Base-by-base conservation (phyloP, 208 protist genomes). In the Acanthamoeba sp. region DNA sequence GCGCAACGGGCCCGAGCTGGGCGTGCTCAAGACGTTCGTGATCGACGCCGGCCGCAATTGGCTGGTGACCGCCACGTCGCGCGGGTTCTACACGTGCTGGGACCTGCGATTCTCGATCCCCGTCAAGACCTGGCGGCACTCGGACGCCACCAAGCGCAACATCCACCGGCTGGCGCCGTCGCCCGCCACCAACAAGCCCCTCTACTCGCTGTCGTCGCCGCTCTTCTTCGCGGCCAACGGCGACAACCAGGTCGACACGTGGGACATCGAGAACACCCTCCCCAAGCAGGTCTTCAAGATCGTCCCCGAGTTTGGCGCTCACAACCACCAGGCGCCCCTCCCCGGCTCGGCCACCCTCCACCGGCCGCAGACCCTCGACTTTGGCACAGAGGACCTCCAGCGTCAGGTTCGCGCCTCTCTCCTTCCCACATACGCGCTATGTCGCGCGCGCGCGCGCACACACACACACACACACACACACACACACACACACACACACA, bases 31-130 rank as follows among this genome's bases (percentile, higher is more conserved):
- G 48, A 73, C 50, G 0, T 91, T 96, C 10, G 14, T 89, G 1
- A 94, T 96, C 10, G 95, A 96, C 29, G 87, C 95, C 16, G 34
- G 38, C 14, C 69, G 80, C 55, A 95, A 96, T 32, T 95, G 91
- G 95, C 64, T 96, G 2, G 89, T 96, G 2, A 94, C 94, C 12
- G 95, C 55, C 27, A 96, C 95, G 18, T 82, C 50, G 5, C 64
- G 90, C 48, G 95, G 95, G 12, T 96, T 73, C 42, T 55, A 95
- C 38, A 89, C 76, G 4, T 88, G 55, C 27, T 96, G 94, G 94
- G 95, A 96, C 82, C 71, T 96, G 5, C 66, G 95, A 40, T 96
- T 96, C 78, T 29, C 45, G 16, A 87, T 87, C 48, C 78, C 78
- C 4, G 34, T 59, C 78, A 87, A 87, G 42, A 87, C 78, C 48